Evolutionary conservation across 768 basidiomycete species (phyloP), one percentile per base, ranked within the genome.

Genomic region (Boletus tomentosulus): DNA sequence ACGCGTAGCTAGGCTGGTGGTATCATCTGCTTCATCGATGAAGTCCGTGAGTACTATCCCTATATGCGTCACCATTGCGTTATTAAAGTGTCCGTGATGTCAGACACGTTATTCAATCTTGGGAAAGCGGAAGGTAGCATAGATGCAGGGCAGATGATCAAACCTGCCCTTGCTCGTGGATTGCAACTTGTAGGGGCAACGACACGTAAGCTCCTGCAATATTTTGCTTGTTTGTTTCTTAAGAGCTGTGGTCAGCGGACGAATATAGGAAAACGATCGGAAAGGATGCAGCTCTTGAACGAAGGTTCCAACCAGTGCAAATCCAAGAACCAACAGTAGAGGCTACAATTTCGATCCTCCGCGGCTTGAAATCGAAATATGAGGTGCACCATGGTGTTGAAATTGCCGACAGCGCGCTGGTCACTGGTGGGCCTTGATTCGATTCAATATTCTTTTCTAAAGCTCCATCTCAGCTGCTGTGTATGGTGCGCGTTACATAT

Each of bases 311-410:
- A 62, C 91, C 93, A 0, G 86, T 97, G 6, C 77, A 78, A 38
- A 92, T 96, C 50, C 89, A 93, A 35, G 93, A 96, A 63, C 93
- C 93, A 0, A 85, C 87, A 0, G 88, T 95, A 10, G 85, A 88
- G 50, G 83, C 85, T 1, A 91, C 90, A 0, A 89, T 90, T 24
- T 87, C 87, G 1, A 97, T 97, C 53, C 78, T 96, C 0, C 86
- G 92, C 19, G 93, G 92, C 8, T 74, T 95, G 33, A 92, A 93
- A 64, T 67, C 87, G 0, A 77, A 84, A 39, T 94, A 95, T 61
- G 92, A 96, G 60, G 90, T 92, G 1, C 93, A 97, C 62, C 93
- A 95, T 57, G 93, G 93, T 30, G 93, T 97, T 2, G 89, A 91
- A 64, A 94, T 97, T 52, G 84, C 90, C 1, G 93, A 97, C 63